Base-by-base conservation (phyloP, 176 grass and related monocot species). In the Musa troglodytarum region DNA sequence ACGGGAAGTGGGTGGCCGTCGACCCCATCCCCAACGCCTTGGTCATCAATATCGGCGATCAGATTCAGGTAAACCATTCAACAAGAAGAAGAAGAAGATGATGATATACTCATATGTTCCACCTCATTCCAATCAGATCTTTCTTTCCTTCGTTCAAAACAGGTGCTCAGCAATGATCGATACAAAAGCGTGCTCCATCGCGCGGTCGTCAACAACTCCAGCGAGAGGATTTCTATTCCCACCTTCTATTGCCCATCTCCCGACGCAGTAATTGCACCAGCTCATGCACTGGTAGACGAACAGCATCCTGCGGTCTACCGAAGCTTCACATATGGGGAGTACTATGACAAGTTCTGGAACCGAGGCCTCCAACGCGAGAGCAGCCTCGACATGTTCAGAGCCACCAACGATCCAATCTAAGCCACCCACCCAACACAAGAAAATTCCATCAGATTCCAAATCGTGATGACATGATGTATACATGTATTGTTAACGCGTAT, bases 161-260 rank as follows among this genome's bases (percentile, higher is more conserved):
- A 99, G 90, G 90, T 83, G 0, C 73, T 99, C 12, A 94, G 86
- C 71, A 99, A 99, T 26, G 90, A 88, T 19, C 73, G 80, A 3
- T 99, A 89, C 77, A 92, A 85, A 77, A 99, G 95, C 69, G 95
- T 89, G 76, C 81, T 92, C 58, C 95, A 94, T 76, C 82, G 90
- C 1, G 95, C 81, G 69, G 82, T 94, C 52, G 90, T 94, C 15
- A 99, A 99, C 81, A 84, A 78, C 80, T 51, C 80, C 54, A 94
- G 65, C 49, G 90, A 91, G 81, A 87, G 90, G 61, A 87, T 99
- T 19, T 94, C 95, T 11, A 80, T 93, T 70, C 95, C 95, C 20
- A 94, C 88, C 26, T 99, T 99, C 82, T 99, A 94, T 66, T 82
- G 82, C 58, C 90, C 95, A 19, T 91, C 90, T 0, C 84, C 76